Evolutionary conservation across 164 flowering plant genomes (phyloP), one percentile per base, ranked within the genome.

Genomic region (Brasenia schreberi): DNA sequence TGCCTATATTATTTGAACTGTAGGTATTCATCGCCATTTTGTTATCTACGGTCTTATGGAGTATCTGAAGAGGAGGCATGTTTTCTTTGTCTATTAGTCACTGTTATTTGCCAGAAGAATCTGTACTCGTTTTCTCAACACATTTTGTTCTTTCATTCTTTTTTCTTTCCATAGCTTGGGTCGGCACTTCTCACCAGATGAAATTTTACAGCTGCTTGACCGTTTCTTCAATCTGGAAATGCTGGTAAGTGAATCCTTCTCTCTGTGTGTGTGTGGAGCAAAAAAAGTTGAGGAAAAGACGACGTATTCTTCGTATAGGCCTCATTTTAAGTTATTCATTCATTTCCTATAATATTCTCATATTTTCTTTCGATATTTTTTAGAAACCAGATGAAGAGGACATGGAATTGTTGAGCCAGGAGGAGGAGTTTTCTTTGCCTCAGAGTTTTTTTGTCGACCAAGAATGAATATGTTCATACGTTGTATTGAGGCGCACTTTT

Each of bases 321-420:
- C 39, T 33, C 18, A 14, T 58, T 58, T 18, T 12, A 58, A 18
- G 1, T 58, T 58, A 58, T 58, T 14, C 60, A 12, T 58, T 2
- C 18, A 58, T 14, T 58, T 58, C 18, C 17, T 58, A 58, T 58
- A 14, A 18, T 18, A 58, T 14, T 58, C 60, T 12, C 39, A 33
- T 33, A 1, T 33, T 61, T 61, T 65, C 69, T 65, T 43, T 52
- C 59, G 12, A 18, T 64, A 39, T 45, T 49, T 75, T 78, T 68
- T 85, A 94, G 98, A 89, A 89, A 74, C 81, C 96, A 39, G 98
- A 94, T 63, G 87, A 87, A 18, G 96, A 94, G 67, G 98, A 94
- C 68, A 69, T 63, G 44, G 98, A 86, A 65, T 65, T 82, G 63
- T 78, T 88, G 71, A 80, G 72, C 69, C 91, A 85, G 44, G 91